Evolutionary conservation across 352 stramenopile species (phyloP).

Genomic region (Phytophthora rubi): DNA sequence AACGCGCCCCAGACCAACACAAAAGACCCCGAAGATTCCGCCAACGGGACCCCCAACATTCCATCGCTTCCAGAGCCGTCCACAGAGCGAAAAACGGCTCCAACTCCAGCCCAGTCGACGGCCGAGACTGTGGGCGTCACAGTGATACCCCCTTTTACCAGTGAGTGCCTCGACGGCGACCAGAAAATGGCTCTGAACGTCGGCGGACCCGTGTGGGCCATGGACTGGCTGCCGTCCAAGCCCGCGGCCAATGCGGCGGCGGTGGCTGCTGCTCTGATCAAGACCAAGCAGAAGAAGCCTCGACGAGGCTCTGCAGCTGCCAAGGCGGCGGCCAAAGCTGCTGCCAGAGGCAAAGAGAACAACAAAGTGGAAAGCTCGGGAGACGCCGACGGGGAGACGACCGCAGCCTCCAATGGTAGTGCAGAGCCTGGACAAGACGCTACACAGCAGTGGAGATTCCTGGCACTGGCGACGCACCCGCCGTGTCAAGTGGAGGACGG

Average conservation of each 20-base stretch:
- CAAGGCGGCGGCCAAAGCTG: slow-evolving; percentile 3
- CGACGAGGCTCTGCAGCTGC: slow-evolving; percentile 3
- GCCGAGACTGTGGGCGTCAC: slow-evolving; percentile 11
- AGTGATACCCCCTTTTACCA: slow-evolving; percentile 59
- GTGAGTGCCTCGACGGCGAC: slow-evolving; percentile 38
- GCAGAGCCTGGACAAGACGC: neutral
- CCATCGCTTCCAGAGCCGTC: slow-evolving; percentile 17
- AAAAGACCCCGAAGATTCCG: neutral
- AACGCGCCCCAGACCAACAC: slow-evolving; percentile 10
- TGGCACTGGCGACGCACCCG: slow-evolving; percentile 73
- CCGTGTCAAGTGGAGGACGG: slow-evolving; percentile 67
- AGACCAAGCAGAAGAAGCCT: slow-evolving; percentile 29
- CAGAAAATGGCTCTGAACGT: slow-evolving; percentile 67
- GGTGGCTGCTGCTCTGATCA: slow-evolving; percentile 13
- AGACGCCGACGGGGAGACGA: slow-evolving; percentile 11
- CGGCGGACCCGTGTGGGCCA: slow-evolving; percentile 79
- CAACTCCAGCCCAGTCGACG: slow-evolving; percentile 3
- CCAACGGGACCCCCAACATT: slow-evolving; percentile 4
- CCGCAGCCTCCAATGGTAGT: slow-evolving; percentile 16
- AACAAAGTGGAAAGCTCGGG: slow-evolving; percentile 16
- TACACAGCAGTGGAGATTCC: slow-evolving; percentile 54
- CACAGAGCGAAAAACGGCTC: neutral
- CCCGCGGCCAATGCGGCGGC: slow-evolving; percentile 8
- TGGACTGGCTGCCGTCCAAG: slow-evolving; percentile 75
- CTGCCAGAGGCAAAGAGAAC: slow-evolving; percentile 50